Conservation (phyloP, 345 rosid species). For the Eutrema yunnanense region DNA sequence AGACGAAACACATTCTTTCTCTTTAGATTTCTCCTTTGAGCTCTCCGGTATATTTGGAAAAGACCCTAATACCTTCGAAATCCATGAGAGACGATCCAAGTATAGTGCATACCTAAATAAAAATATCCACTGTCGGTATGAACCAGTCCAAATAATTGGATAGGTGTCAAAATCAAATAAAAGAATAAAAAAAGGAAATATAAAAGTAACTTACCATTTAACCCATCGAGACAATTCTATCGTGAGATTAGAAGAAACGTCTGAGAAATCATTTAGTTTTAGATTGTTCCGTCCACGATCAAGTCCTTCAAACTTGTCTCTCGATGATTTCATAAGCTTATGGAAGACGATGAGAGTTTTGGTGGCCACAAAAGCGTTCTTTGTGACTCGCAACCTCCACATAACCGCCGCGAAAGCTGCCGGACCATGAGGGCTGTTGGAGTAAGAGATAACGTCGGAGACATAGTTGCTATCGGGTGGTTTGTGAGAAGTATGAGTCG, state of each 20-base stretch:
- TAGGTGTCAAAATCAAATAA: background rate
- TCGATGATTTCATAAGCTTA: conserved; percentile 40
- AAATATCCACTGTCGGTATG: background rate
- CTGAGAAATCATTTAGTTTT: conserved; percentile 61
- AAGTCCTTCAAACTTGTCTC: background rate
- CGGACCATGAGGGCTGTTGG: conserved; percentile 55
- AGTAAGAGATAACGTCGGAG: conserved; percentile 49
- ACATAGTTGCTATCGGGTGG: conserved; percentile 49
- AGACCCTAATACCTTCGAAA: conserved; percentile 53
- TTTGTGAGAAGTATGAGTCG: conserved; percentile 47
- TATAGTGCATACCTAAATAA: conserved; percentile 52
- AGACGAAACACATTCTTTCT: conserved; percentile 41
- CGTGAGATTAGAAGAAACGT: conserved; percentile 33
- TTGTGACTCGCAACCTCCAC: conserved; percentile 69
- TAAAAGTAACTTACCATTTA: conserved; percentile 44
- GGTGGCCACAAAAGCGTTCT: conserved; percentile 55
- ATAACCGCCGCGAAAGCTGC: conserved; percentile 51
- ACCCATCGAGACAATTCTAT: conserved; percentile 78
- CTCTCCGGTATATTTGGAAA: conserved; percentile 40
- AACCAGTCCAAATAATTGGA: conserved; percentile 4
- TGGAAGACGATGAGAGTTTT: conserved; percentile 68
- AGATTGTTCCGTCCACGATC: conserved; percentile 55
- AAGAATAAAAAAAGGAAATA: background rate
- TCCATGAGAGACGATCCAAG: conserved; percentile 47
- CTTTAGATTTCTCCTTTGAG: conserved; percentile 39